phyloP scores from a whole-genome alignment of 495 filamentous ascomycete species.

The Schizothecium vesticola region DNA sequence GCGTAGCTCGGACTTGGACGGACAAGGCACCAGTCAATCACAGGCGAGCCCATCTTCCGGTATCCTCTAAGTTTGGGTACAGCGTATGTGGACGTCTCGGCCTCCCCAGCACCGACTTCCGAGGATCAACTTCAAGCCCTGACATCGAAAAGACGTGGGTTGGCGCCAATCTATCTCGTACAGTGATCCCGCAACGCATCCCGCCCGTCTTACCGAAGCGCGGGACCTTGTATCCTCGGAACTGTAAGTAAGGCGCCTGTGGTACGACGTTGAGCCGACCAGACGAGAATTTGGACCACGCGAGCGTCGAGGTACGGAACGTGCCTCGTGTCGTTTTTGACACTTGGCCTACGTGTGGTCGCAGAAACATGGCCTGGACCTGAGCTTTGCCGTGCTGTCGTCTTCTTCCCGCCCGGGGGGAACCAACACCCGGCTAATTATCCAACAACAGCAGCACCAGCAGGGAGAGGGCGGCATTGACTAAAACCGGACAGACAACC shows the following conservation, averaged over 20 bases:
- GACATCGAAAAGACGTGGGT: not conserved
- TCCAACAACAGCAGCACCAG: not conserved
- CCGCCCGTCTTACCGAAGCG: not conserved
- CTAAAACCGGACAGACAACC: not conserved
- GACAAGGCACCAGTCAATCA: not conserved
- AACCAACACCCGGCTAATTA: not conserved
- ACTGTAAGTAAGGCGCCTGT: not conserved
- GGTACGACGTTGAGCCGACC: not conserved
- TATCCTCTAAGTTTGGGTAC: not conserved
- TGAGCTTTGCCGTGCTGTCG: not conserved
- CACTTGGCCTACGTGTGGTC: not conserved
- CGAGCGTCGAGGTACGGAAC: not conserved
- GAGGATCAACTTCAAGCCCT: not conserved
- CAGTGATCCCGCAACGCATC: slow-evolving; percentile 4
- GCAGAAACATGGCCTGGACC: not conserved
- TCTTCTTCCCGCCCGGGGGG: not conserved
- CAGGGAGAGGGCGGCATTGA: not conserved
- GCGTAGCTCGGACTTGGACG: not conserved
- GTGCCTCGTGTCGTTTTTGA: not conserved
- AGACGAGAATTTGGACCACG: not conserved
- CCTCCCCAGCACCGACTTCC: not conserved
- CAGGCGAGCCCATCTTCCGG: not conserved
- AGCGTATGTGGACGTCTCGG: not conserved
- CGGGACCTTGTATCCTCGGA: not conserved
- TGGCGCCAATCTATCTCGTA: slow-evolving; percentile 8